Evolutionary conservation across 2,329 filamentous ascomycete genomes (phyloP).

Genomic region (Talaromyces sp.): DNA sequence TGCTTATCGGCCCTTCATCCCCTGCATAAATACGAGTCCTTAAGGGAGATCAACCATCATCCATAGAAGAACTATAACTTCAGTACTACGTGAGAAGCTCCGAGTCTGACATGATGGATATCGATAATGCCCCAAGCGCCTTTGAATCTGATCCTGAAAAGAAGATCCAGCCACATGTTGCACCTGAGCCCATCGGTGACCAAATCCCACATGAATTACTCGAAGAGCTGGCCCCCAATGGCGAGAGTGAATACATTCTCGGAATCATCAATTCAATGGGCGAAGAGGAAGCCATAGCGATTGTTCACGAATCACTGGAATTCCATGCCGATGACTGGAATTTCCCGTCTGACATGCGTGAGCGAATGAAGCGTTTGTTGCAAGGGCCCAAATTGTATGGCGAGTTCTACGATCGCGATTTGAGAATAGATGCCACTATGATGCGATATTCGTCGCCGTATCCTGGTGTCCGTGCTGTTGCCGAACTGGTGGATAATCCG

Average conservation of each 20-base stretch:
- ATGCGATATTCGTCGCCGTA: conserved; percentile 11
- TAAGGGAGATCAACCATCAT: not conserved
- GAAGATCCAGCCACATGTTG: not conserved
- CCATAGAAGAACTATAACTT: not conserved
- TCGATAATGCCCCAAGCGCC: not conserved
- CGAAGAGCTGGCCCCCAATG: conserved; percentile 7
- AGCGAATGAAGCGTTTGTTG: conserved; percentile 10
- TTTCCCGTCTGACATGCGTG: conserved; percentile 10
- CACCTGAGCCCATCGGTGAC: not conserved
- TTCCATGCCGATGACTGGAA: conserved; percentile 13
- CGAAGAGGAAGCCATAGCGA: conserved; percentile 10
- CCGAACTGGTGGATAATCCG: not conserved
- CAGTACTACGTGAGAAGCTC: not conserved
- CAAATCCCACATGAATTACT: conserved; percentile 11
- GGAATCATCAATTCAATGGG: conserved; percentile 11
- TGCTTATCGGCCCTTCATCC: not conserved
- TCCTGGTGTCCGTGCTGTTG: conserved; percentile 9
- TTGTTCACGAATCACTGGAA: not conserved
- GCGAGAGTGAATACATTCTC: conserved; percentile 8
- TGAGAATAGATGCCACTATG: conserved; percentile 12
- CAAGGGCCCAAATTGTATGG: conserved; percentile 2
- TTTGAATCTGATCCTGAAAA: not conserved
- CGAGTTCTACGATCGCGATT: conserved; percentile 9
- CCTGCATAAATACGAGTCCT: not conserved
- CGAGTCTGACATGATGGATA: not conserved